Conservation (phyloP, 352 stramenopile species). For the Phytopythium montanum region DNA sequence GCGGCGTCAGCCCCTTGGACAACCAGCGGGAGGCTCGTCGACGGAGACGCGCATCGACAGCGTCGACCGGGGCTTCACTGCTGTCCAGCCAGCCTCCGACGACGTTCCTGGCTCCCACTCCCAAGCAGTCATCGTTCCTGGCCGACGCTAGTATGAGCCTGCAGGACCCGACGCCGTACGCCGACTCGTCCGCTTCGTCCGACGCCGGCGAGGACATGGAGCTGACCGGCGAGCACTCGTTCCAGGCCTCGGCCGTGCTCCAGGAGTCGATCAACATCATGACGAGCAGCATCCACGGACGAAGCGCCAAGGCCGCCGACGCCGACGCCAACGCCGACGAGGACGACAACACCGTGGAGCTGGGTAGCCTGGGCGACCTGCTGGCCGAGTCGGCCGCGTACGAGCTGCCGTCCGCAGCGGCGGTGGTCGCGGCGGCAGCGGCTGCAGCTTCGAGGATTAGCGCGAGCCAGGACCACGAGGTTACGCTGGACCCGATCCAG, state of each 20-base stretch:
- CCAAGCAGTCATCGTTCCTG: constrained; percentile 45
- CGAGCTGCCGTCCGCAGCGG: constrained; percentile 6
- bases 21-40: constrained; percentile 62
- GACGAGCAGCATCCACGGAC: constrained; percentile 8
- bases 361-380: constrained; percentile 55
- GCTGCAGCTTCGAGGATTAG: not conserved
- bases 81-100: not conserved
- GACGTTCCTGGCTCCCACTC: constrained; percentile 5
- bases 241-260: constrained; percentile 26
- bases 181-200: constrained; percentile 74
- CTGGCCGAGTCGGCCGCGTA: constrained; percentile 52
- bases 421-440: not conserved
- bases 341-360: constrained; percentile 57
- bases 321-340: constrained; percentile 6
- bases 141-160: constrained; percentile 15
- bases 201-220: constrained; percentile 86
- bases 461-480: constrained; percentile 30
- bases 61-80: constrained; percentile 9
- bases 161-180: constrained; percentile 43
- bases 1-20: constrained; percentile 77
- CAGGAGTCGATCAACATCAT: constrained; percentile 8
- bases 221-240: constrained; percentile 76
- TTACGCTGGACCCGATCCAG: constrained; percentile 54
- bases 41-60: constrained; percentile 27
- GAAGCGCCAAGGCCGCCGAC: constrained; percentile 2